phyloP scores from a whole-genome alignment of 179 eudicot species.

The Sideroxylon spinosum region DNA sequence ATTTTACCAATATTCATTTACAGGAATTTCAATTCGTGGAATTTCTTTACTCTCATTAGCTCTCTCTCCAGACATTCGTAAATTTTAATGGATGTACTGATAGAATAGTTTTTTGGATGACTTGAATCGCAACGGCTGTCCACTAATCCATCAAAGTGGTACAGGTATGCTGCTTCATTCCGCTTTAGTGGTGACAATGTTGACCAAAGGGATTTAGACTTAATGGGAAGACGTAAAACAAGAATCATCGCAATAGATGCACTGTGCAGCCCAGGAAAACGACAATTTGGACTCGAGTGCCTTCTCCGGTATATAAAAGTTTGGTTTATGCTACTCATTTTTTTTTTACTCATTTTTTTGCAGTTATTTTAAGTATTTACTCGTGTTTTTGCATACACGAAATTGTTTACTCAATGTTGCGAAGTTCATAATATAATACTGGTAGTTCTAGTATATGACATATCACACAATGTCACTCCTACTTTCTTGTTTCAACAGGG shows the following conservation, averaged over 20 bases:
- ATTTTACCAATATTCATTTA: not conserved
- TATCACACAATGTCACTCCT: too few relatives aligned
- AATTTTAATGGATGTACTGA: not conserved
- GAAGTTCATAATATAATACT: not conserved
- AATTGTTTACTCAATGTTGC: not conserved
- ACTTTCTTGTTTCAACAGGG: slow-evolving; percentile 34
- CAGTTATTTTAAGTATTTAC: not conserved
- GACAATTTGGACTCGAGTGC: slow-evolving; percentile 56
- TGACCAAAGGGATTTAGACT: slow-evolving; percentile 55
- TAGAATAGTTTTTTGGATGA: not conserved
- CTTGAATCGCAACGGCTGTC: not conserved
- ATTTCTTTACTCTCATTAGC: not conserved
- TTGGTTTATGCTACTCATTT: not conserved
- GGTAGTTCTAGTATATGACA: not conserved
- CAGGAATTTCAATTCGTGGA: not conserved
- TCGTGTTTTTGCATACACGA: not conserved
- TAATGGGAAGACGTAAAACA: slow-evolving; percentile 65
- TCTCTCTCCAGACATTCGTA: not conserved
- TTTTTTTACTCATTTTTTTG: too few relatives aligned
- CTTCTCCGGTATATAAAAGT: slow-evolving; percentile 51
- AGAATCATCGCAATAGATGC: slow-evolving; percentile 88
- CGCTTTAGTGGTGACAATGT: slow-evolving; percentile 64
- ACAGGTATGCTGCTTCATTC: slow-evolving; percentile 77
- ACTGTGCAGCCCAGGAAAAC: slow-evolving; percentile 52
- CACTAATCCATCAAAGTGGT: slow-evolving; percentile 16